Evolutionary conservation across 2,329 filamentous ascomycete species (phyloP).

Genomic region (Pyrenophora teres): DNA sequence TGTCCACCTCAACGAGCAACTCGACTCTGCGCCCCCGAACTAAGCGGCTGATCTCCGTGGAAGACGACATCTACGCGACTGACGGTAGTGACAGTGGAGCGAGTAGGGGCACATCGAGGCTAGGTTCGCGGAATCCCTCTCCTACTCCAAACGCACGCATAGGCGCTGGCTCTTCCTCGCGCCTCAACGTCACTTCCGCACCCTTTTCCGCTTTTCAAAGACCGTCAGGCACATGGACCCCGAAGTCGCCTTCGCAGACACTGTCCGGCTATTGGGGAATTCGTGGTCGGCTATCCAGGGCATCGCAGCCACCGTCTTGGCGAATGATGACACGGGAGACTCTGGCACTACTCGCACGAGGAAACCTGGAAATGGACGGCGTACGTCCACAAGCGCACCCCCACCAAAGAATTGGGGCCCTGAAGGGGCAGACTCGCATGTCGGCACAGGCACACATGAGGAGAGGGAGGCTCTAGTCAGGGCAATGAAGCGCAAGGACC

Average conservation of each 20-base stretch:
- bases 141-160: conserved; percentile 43
- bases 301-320: conserved; percentile 55
- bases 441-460: conserved; percentile 53
- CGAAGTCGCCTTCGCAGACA: conserved; percentile 31
- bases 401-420: conserved; percentile 56
- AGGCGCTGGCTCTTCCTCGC: conserved; percentile 38
- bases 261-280: conserved; percentile 54
- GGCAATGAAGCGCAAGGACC: conserved; percentile 56
- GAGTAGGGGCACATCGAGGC: conserved; percentile 48
- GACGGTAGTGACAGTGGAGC: conserved; percentile 42
- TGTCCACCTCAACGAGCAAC: conserved; percentile 48
- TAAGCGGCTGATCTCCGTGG: conserved; percentile 55
- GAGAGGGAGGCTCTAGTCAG: conserved; percentile 54
- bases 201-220: conserved; percentile 34
- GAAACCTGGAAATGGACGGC: conserved; percentile 36
- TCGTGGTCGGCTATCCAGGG: conserved; percentile 57
- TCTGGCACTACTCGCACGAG: conserved; percentile 29
- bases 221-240: conserved; percentile 28
- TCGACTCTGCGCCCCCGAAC: conserved; percentile 54
- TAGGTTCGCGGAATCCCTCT: conserved; percentile 40
- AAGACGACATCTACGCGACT: conserved; percentile 49
- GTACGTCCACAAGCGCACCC: conserved; percentile 45
- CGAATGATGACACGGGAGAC: conserved; percentile 42
- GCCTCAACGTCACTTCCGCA: conserved; percentile 35
- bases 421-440: conserved; percentile 40